Conservation (phyloP, 2,329 filamentous ascomycete genomes). For the Plenodomus tracheiphilus region DNA sequence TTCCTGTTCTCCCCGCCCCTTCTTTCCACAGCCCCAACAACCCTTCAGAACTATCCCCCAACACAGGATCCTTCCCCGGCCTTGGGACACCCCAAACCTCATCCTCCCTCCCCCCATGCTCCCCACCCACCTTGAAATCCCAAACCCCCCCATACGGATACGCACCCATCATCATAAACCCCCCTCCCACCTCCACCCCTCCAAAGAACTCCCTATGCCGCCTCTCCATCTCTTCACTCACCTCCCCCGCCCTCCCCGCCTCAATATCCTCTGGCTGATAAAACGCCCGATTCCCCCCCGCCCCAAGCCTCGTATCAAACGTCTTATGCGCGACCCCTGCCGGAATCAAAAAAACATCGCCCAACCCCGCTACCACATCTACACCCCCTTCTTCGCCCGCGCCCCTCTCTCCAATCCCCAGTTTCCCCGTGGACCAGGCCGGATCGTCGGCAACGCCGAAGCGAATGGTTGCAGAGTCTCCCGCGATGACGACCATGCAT, state of each 20-base stretch:
- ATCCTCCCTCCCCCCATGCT: constrained; percentile 48
- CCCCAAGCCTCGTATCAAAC: constrained; percentile 47
- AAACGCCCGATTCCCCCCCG: constrained; percentile 43
- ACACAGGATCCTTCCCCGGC: constrained; percentile 53
- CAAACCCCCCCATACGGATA: constrained; percentile 56
- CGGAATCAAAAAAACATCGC: constrained; percentile 64
- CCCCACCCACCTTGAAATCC: constrained; percentile 56
- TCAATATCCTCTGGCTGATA: constrained; percentile 49
- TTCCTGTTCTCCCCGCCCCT: too few species aligned
- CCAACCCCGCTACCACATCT: constrained; percentile 52
- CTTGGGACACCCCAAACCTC: constrained; percentile 52
- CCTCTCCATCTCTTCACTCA: constrained; percentile 33
- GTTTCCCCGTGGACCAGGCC: constrained; percentile 4
- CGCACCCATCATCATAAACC: constrained; percentile 61
- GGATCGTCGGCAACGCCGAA: constrained; percentile 58
- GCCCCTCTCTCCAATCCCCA: constrained; percentile 47
- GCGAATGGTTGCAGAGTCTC: constrained; percentile 55
- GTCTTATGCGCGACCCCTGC: constrained; percentile 62
- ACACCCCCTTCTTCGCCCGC: constrained; percentile 54
- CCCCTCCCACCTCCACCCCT: constrained; percentile 43
- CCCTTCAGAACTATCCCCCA: constrained; percentile 47
- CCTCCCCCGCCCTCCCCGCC: constrained; percentile 16
- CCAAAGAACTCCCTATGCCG: constrained; percentile 41
- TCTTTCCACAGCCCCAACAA: constrained; percentile 43
- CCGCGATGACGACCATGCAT: constrained; percentile 60